Conservation (phyloP, 495 filamentous ascomycete genomes). For the Penicillium bialowiezense region DNA sequence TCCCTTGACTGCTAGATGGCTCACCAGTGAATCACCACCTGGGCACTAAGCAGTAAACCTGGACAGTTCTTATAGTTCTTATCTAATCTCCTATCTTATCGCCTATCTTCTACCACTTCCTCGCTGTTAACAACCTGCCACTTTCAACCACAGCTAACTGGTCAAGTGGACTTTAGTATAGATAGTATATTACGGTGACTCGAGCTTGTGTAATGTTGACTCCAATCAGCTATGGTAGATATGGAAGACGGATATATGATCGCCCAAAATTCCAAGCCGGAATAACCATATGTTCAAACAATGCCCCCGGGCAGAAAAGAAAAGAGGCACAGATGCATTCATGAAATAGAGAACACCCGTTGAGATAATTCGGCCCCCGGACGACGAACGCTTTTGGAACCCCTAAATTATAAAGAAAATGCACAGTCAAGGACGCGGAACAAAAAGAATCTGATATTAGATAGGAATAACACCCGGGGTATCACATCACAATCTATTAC, state of each 20-base stretch:
- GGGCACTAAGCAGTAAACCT: too few relatives aligned
- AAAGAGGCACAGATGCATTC: conserved; percentile 24
- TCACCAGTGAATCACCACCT: too few relatives aligned
- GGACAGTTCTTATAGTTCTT: too few relatives aligned
- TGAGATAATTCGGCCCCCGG: conserved; percentile 12
- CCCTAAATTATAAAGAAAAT: conserved; percentile 19
- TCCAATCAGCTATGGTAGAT: too few relatives aligned
- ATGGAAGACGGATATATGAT: too few relatives aligned
- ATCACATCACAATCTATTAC: conserved; percentile 61
- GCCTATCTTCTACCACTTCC: too few relatives aligned
- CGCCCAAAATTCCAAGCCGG: background rate
- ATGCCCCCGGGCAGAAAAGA: conserved; percentile 13
- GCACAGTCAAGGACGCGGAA: conserved; percentile 10
- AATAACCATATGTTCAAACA: conserved; percentile 25
- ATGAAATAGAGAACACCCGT: conserved; percentile 6
- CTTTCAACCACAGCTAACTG: too few relatives aligned
- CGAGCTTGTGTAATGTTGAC: conserved; percentile 12
- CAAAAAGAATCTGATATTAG: conserved; percentile 8
- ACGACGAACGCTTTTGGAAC: conserved; percentile 16
- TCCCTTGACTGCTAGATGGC: too few relatives aligned
- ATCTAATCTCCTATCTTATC: too few relatives aligned
- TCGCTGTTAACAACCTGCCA: too few relatives aligned
- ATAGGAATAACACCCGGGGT: conserved; percentile 28
- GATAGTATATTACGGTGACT: too few relatives aligned
- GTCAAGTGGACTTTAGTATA: too few relatives aligned